A percentile compares a stretch with the other conserved stretches of the same genome.
Conservation (phyloP, 805 yeast genomes). For the Metschnikowia similis region DNA sequence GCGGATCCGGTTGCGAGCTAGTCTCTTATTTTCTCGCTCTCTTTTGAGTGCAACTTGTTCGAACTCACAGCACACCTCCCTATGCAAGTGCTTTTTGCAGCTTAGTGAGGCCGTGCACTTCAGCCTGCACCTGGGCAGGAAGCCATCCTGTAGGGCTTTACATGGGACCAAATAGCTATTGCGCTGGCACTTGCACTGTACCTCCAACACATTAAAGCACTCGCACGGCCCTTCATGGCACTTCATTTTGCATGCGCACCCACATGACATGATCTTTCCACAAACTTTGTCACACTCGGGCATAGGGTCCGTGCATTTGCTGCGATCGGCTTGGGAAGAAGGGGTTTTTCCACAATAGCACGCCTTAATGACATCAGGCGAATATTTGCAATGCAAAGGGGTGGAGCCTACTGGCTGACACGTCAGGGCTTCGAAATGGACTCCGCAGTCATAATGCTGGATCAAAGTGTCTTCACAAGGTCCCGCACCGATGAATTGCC, state of each 20-base stretch:
- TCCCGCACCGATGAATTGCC: constrained; percentile 31
- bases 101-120: constrained; percentile 72
- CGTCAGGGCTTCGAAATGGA: constrained; percentile 45
- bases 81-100: constrained; percentile 79
- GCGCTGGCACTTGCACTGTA: constrained; percentile 61
- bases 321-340: constrained; percentile 43
- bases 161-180: constrained; percentile 62
- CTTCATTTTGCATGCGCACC: constrained; percentile 60
- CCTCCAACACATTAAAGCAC: constrained; percentile 52
- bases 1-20: constrained; percentile 42
- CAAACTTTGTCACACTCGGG: constrained; percentile 71
- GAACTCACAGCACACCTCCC: constrained; percentile 61
- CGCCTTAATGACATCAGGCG: constrained; percentile 55
- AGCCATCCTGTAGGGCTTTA: constrained; percentile 46
- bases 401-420: constrained; percentile 49
- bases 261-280: constrained; percentile 62
- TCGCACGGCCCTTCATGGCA: constrained; percentile 80
- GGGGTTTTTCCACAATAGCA: constrained; percentile 79
- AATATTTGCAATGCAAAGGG: constrained; percentile 48
- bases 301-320: constrained; percentile 67
- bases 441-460: constrained; percentile 57
- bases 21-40: constrained; percentile 50
- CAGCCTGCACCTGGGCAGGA: constrained; percentile 57
- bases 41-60: constrained; percentile 58
- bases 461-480: constrained; percentile 40